These are phyloP conservation scores for Kazachstania africana DNA, from an alignment of 805 yeast genomes.

Conservation along the genomic window DNA sequence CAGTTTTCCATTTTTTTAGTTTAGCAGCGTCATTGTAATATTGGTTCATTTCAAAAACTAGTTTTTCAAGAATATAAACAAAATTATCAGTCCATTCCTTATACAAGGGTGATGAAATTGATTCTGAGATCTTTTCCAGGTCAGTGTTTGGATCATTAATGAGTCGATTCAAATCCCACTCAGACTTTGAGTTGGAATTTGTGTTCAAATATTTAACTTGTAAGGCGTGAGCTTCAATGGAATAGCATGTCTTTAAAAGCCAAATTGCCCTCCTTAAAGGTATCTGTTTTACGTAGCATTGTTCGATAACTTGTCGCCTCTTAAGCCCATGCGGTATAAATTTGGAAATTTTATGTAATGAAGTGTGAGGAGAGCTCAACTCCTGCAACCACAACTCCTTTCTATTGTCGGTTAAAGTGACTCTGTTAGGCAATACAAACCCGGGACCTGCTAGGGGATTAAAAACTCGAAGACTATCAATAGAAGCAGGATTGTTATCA, in stretches of 20 bases:
- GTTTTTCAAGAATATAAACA: slow-evolving; percentile 34
- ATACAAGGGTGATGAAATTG: slow-evolving; percentile 40
- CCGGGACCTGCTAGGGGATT: slow-evolving; percentile 23
- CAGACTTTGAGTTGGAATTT: slow-evolving; percentile 3
- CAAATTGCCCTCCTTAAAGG: slow-evolving; percentile 81
- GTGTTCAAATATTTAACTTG: slow-evolving; percentile 6
- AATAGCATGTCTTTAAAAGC: slow-evolving; percentile 80
- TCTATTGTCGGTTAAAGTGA: slow-evolving; percentile 79
- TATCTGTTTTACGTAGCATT: slow-evolving; percentile 50
- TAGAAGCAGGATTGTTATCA: not conserved
- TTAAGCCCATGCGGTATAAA: slow-evolving; percentile 87
- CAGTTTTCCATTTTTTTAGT: slow-evolving; percentile 30
- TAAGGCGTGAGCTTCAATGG: slow-evolving; percentile 43
- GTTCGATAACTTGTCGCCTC: slow-evolving; percentile 61
- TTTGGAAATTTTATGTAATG: slow-evolving; percentile 56
- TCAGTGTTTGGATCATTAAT: too few species aligned
- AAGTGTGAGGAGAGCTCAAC: slow-evolving; percentile 53
- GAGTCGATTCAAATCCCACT: too few species aligned
- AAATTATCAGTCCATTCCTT: slow-evolving; percentile 88
- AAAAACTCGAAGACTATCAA: slow-evolving; percentile 1
- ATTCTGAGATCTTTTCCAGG: too few species aligned
- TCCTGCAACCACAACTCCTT: slow-evolving; percentile 79
- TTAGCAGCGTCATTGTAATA: slow-evolving; percentile 20
- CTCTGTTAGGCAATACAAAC: slow-evolving; percentile 35
- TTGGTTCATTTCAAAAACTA: slow-evolving; percentile 24